Base-by-base conservation (phyloP, 495 filamentous ascomycete genomes). In the Jackrogersella multiformis region DNA sequence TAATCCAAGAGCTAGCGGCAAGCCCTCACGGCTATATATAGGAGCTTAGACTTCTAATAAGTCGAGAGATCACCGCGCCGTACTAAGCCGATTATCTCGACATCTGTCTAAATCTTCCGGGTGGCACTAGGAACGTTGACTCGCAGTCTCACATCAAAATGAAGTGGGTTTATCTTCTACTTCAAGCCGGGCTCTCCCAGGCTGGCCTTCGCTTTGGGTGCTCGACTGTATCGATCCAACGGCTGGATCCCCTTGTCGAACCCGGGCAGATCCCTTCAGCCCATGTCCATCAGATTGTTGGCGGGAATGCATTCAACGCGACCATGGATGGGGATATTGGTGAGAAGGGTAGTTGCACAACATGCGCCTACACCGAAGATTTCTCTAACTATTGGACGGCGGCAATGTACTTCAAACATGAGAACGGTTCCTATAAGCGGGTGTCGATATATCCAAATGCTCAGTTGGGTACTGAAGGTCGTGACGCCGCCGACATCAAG, bases 301-400 rank as follows among this genome's bases (percentile, higher is more conserved):
- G 60, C 38, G 60, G 51, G 34, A 78, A 79, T 63, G 73, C 74
- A 32, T 79, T 79, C 69, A 76, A 76, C 26, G 71, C 72, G 8
- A 75, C 70, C 21, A 79, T 79, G 77, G 46, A 28, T 2, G 75
- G 73, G 9, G 76, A 79, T 46, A 68, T 78, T 46, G 73, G 72
- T 32, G 64, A 57, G 42, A 59, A 65, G 49, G 73, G 65, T 20
- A 70, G 72, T 12, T 79, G 77, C 57, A 78, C 74, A 2, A 77
- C 74, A 0, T 76, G 73, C 56, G 66, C 74, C 36, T 72, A 74
- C 69, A 48, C 71, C 2, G 73, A 76, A 64, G 76, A 76, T 42
- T 73, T 77, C 39, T 78, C 74, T 3, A 78, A 78, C 64, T 78
- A 78, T 59, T 78, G 76, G 76, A 80, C 78, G 15, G 78, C 78